These are phyloP conservation scores for Ascoidea tarda DNA, from an alignment of 805 yeast species.

Conservation along the genomic window DNA sequence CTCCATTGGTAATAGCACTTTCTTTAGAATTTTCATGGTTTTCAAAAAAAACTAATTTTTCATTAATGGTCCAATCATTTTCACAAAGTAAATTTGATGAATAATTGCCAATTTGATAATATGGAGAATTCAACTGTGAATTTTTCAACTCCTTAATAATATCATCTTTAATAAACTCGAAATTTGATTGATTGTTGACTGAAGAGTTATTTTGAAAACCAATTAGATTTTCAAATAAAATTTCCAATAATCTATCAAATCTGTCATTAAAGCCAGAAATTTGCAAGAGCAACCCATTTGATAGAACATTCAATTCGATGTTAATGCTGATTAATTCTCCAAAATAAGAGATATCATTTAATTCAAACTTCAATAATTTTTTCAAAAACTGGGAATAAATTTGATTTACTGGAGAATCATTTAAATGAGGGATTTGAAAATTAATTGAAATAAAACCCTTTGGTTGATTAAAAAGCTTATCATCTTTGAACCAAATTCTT, in stretches of 20 bases:
- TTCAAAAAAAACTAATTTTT: slow-evolving; percentile 35
- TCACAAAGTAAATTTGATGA: slow-evolving; percentile 55
- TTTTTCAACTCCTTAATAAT: slow-evolving; percentile 47
- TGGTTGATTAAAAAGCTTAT: slow-evolving; percentile 83
- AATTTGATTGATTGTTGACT: slow-evolving; percentile 37
- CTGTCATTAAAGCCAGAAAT: slow-evolving; percentile 79
- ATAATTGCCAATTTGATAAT: slow-evolving; percentile 54
- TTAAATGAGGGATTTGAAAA: slow-evolving; percentile 50
- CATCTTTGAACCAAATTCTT: slow-evolving; percentile 78
- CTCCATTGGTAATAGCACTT: too few species aligned
- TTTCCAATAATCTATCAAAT: slow-evolving; percentile 42
- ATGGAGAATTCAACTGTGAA: slow-evolving; percentile 62
- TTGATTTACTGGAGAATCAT: slow-evolving; percentile 40
- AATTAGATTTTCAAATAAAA: slow-evolving; percentile 40
- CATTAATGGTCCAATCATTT: slow-evolving; percentile 48
- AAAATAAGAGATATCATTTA: slow-evolving; percentile 66
- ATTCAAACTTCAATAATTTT: slow-evolving; percentile 59
- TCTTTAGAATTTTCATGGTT: slow-evolving; percentile 3
- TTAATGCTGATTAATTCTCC: slow-evolving; percentile 72
- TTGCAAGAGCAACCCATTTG: slow-evolving; percentile 57
- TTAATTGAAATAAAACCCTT: slow-evolving; percentile 58
- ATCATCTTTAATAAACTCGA: slow-evolving; percentile 52
- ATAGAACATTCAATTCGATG: slow-evolving; percentile 39
- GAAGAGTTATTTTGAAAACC: slow-evolving; percentile 21
- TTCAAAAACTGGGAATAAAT: slow-evolving; percentile 47